Percentiles rank a stretch among this genome's conserved stretches.
Conservation (phyloP, 148 eudicot species). For the Cornus suecica region DNA sequence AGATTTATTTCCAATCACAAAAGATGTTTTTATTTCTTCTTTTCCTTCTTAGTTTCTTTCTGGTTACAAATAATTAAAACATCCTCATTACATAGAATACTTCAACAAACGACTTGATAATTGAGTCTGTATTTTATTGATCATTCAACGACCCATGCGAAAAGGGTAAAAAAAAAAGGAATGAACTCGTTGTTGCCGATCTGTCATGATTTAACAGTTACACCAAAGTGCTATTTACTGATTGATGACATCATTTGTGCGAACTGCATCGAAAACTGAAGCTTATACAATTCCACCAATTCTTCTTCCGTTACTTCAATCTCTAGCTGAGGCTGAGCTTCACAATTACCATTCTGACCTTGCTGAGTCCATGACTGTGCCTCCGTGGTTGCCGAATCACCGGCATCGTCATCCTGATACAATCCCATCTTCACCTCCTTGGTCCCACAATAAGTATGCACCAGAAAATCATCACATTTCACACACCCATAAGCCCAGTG, state of each 20-base stretch:
- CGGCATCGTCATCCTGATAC: slow-evolving; percentile 22
- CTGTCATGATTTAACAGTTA: too few relatives aligned
- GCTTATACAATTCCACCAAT: slow-evolving; percentile 17
- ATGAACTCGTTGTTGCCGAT: too few relatives aligned
- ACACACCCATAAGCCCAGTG: slow-evolving; percentile 28
- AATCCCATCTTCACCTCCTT: slow-evolving; percentile 37
- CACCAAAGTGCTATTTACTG: background rate
- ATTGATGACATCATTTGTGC: slow-evolving; percentile 27
- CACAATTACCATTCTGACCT: background rate
- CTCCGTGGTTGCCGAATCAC: background rate
- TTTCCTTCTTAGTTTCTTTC: too few relatives aligned
- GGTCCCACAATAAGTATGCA: slow-evolving; percentile 40
- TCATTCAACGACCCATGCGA: background rate
- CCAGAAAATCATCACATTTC: slow-evolving; percentile 23
- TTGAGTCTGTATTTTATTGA: background rate
- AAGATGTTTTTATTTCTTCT: too few relatives aligned
- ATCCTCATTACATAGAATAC: background rate
- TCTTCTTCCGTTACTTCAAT: slow-evolving; percentile 16
- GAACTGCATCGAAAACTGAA: slow-evolving; percentile 30
- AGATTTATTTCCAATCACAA: too few relatives aligned
- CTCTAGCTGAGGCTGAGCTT: background rate
- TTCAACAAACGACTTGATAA: too few relatives aligned
- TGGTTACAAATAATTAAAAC: background rate
- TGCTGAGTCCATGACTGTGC: background rate
- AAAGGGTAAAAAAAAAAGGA: too few relatives aligned